Percentiles rank a stretch among this genome's conserved stretches.
Evolutionary conservation across 2,329 filamentous ascomycete genomes (phyloP).

Genomic region (Monilinia fructigena): DNA sequence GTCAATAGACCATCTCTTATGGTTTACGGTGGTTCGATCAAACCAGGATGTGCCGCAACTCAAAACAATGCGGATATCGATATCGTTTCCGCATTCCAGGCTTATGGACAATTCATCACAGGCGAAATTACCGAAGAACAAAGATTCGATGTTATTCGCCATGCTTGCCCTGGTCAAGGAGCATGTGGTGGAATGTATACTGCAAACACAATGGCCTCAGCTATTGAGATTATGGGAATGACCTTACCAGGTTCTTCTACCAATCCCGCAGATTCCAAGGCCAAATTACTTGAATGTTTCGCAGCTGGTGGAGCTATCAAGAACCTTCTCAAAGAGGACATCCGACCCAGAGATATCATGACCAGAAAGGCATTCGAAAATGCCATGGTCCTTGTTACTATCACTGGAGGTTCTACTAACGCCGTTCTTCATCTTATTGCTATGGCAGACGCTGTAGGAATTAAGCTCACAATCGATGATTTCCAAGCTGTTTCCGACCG

Average conservation of each 20-base stretch:
- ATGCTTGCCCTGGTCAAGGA: constrained; percentile 82
- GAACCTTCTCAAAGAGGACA: constrained; percentile 72
- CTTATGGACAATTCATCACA: constrained; percentile 90
- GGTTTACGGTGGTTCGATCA: constrained; percentile 96
- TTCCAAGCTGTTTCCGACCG: constrained; percentile 80
- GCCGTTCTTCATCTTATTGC: constrained; percentile 82
- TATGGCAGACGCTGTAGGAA: constrained; percentile 76
- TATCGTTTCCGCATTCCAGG: constrained; percentile 96
- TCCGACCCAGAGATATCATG: constrained; percentile 74
- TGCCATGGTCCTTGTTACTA: constrained; percentile 79
- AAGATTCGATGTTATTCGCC: constrained; percentile 89
- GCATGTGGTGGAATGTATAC: constrained; percentile 88
- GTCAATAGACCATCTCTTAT: constrained; percentile 93
- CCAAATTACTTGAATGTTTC: constrained; percentile 72
- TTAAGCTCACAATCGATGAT: constrained; percentile 81
- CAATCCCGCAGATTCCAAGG: constrained; percentile 70
- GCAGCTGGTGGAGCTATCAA: constrained; percentile 71
- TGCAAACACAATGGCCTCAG: constrained; percentile 73
- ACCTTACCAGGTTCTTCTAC: constrained; percentile 80
- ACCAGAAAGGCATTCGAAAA: constrained; percentile 80
- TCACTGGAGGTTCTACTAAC: constrained; percentile 82
- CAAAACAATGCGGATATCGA: constrained; percentile 77
- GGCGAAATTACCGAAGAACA: constrained; percentile 89
- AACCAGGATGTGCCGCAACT: constrained; percentile 77
- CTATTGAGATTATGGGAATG: constrained; percentile 72